Conservation (phyloP, 306 rosid genomes). For the Prinsepia uniflora region DNA sequence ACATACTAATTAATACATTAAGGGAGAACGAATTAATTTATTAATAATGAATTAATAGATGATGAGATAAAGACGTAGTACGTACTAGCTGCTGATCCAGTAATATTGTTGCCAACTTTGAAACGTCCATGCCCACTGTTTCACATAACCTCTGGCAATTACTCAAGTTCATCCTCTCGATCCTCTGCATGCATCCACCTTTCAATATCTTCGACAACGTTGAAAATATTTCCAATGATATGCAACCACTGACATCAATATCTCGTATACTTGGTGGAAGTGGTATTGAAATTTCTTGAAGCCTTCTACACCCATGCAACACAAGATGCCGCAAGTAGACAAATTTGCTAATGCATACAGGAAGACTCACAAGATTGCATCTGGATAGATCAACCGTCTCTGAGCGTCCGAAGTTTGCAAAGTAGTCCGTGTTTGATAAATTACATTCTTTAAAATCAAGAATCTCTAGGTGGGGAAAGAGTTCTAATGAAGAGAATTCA, state of each 20-base stretch:
- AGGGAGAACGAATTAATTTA: too few relatives aligned
- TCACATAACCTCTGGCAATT: background rate
- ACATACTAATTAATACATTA: too few relatives aligned
- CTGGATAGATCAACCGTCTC: accelerated
- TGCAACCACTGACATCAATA: background rate
- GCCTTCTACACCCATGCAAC: background rate
- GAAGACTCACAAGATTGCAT: background rate
- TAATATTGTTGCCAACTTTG: too few relatives aligned
- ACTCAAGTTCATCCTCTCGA: background rate
- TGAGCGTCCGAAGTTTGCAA: background rate
- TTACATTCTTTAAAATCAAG: accelerated
- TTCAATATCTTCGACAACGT: background rate
- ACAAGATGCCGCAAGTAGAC: background rate
- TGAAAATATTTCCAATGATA: background rate
- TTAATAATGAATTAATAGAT: too few relatives aligned
- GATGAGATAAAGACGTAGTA: too few relatives aligned
- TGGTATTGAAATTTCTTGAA: background rate
- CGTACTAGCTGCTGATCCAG: too few relatives aligned
- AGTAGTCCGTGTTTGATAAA: background rate
- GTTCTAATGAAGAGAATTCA: too few relatives aligned
- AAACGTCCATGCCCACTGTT: too few relatives aligned
- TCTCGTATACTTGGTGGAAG: background rate
- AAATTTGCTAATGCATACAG: background rate
- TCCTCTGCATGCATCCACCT: background rate
- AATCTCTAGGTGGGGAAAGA: accelerated